phyloP scores from a whole-genome alignment of 2,329 filamentous ascomycete genomes.

The Pyricularia sp. region DNA sequence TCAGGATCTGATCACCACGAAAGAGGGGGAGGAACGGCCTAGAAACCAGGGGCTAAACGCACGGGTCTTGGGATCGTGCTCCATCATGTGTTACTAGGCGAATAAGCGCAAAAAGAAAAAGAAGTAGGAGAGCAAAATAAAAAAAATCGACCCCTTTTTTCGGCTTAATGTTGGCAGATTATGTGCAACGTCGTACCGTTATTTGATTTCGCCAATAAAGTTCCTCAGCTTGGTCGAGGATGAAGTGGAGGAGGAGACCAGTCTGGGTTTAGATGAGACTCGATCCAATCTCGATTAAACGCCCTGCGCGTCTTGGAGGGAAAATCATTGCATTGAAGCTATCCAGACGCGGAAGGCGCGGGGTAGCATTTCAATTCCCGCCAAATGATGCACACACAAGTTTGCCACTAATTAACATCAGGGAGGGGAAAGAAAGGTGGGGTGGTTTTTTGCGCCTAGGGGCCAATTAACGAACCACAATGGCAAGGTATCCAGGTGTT shows the following conservation, averaged over 20 bases:
- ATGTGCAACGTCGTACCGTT: not conserved
- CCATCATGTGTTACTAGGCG: constrained; percentile 39
- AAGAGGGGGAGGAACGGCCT: not conserved
- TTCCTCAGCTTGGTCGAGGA: not conserved
- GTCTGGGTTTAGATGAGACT: not conserved
- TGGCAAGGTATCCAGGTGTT: no score
- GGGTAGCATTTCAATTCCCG: no score
- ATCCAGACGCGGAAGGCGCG: not conserved
- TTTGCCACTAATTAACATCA: no score
- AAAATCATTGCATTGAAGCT: not conserved
- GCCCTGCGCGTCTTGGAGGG: not conserved
- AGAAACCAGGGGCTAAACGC: constrained; percentile 22
- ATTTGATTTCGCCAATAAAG: not conserved
- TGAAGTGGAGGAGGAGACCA: not conserved
- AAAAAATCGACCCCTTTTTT: not conserved
- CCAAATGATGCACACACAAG: no score
- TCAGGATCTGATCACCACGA: not conserved
- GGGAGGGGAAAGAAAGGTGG: no score
- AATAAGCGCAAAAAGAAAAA: not conserved
- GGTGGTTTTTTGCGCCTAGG: no score
- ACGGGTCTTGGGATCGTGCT: constrained; percentile 68
- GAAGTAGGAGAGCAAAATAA: not conserved
- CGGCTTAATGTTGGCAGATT: no score
- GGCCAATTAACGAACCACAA: no score
- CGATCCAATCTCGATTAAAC: not conserved